Evolutionary conservation across 2,329 filamentous ascomycete genomes (phyloP).

Genomic region (Fusarium sp.): DNA sequence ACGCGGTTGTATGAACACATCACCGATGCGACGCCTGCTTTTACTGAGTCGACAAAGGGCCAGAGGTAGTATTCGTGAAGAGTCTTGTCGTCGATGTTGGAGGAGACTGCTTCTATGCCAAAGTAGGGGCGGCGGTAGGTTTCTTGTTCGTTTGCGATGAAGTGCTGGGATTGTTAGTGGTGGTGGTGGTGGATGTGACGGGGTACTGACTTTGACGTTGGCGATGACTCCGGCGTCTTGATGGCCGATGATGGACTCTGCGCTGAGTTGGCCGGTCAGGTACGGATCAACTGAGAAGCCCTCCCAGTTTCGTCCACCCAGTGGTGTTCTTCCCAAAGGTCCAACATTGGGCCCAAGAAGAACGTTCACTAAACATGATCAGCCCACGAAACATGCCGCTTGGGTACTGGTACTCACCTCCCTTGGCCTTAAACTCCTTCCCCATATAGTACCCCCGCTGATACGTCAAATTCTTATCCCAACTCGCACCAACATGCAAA

Average conservation of each 20-base stretch:
- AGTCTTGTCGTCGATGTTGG: constrained; percentile 74
- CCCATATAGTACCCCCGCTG: constrained; percentile 65
- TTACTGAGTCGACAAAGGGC: constrained; percentile 72
- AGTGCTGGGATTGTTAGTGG: constrained; percentile 55
- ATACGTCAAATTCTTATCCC: constrained; percentile 66
- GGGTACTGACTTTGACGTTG: constrained; percentile 67
- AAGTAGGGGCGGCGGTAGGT: constrained; percentile 57
- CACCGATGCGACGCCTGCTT: constrained; percentile 66
- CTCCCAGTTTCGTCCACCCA: constrained; percentile 81
- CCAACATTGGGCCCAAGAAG: constrained; percentile 78
- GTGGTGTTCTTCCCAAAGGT: constrained; percentile 75
- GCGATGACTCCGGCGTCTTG: constrained; percentile 84
- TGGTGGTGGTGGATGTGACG: fast-evolving
- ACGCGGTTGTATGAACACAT: constrained; percentile 80
- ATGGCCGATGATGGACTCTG: constrained; percentile 79
- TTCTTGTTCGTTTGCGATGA: constrained; percentile 72
- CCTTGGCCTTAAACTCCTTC: constrained; percentile 66
- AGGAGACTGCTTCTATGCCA: constrained; percentile 64
- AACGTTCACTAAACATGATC: constrained; percentile 65
- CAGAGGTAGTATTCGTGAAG: constrained; percentile 75
- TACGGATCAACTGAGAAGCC: constrained; percentile 78
- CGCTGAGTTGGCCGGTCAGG: constrained; percentile 76
- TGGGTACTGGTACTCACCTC: constrained; percentile 57
- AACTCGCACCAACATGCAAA: constrained; percentile 61
- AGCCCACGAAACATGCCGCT: neutral